Evolutionary conservation across 2,329 filamentous ascomycete species (phyloP).

Genomic region (Colletotrichum siamense): DNA sequence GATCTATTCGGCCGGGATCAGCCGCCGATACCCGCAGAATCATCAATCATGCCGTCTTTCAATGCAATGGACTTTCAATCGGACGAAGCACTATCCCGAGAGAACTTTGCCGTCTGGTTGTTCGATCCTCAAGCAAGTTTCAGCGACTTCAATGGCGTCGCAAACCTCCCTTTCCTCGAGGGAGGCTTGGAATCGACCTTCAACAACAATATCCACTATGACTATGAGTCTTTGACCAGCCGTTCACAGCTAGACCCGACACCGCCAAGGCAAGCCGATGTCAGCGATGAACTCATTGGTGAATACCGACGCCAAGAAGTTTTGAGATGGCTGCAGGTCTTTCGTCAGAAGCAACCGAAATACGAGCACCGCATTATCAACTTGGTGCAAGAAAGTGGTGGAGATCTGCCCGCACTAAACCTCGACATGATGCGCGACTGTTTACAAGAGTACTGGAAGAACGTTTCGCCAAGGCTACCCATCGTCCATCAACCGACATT

Average conservation of each 20-base stretch:
- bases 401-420: slow-evolving; percentile 61
- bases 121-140: slow-evolving; percentile 51
- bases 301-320: slow-evolving; percentile 52
- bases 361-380: slow-evolving; percentile 32
- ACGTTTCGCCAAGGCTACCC: slow-evolving; percentile 84
- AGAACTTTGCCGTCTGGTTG: slow-evolving; percentile 57
- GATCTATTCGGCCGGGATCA: slow-evolving; percentile 40
- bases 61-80: slow-evolving; percentile 35
- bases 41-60: slow-evolving; percentile 37
- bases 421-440: slow-evolving; percentile 86
- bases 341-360: slow-evolving; percentile 48
- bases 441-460: slow-evolving; percentile 85
- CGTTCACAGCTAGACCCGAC: slow-evolving; percentile 51
- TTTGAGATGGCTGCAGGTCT: slow-evolving; percentile 46
- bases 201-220: slow-evolving; percentile 56
- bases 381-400: slow-evolving; percentile 40
- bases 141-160: slow-evolving; percentile 44
- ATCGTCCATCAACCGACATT: slow-evolving; percentile 91
- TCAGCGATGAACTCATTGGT: slow-evolving; percentile 48
- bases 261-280: slow-evolving; percentile 43
- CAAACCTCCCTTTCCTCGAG: slow-evolving; percentile 52
- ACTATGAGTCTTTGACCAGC: slow-evolving; percentile 55
- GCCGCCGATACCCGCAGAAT: slow-evolving; percentile 33
- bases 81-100: slow-evolving; percentile 40
- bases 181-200: slow-evolving; percentile 56